A percentile compares a stretch with the other conserved stretches of the same genome.
phyloP scores from a whole-genome alignment of 768 basidiomycete species.

The Gyrodon lividus region DNA sequence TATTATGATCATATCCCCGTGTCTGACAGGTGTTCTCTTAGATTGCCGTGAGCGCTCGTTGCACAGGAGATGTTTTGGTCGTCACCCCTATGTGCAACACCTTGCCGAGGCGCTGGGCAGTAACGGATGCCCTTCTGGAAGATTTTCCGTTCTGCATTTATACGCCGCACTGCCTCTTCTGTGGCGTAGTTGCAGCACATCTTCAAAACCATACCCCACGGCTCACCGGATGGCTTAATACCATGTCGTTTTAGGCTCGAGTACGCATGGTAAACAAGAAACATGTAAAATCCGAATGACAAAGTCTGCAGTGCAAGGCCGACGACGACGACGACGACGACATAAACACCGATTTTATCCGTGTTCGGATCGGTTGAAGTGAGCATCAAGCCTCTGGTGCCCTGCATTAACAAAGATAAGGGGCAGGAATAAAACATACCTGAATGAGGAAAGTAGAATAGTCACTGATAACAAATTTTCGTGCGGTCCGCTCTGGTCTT shows the following conservation, averaged over 20 bases:
- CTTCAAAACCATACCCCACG: slow-evolving; percentile 21
- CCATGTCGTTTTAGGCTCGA: slow-evolving; percentile 12
- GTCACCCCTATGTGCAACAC: no score
- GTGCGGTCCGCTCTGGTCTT: slow-evolving; percentile 23
- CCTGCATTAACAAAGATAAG: slow-evolving; percentile 10
- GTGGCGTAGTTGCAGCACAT: no score
- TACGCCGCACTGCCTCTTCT: no score
- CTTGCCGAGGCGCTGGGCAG: no score
- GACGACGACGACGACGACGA: slow-evolving; percentile 24
- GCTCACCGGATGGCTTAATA: slow-evolving; percentile 2
- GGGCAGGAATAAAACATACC: slow-evolving; percentile 6
- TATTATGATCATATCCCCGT: no score
- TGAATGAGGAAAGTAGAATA: slow-evolving; percentile 28
- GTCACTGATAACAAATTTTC: slow-evolving; percentile 29
- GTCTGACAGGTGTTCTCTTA: no score
- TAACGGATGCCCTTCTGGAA: no score
- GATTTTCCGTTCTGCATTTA: no score
- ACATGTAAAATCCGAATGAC: slow-evolving; percentile 25
- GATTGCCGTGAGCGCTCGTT: no score
- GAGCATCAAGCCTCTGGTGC: slow-evolving; percentile 19
- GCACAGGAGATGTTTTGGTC: no score
- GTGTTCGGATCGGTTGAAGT: slow-evolving; percentile 6
- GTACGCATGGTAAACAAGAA: slow-evolving; percentile 14
- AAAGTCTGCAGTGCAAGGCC: slow-evolving; percentile 25
- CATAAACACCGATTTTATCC: slow-evolving; percentile 7